phyloP scores from a whole-genome alignment of 192 early-diverging fungal species.

The Allomyces javanicus region DNA sequence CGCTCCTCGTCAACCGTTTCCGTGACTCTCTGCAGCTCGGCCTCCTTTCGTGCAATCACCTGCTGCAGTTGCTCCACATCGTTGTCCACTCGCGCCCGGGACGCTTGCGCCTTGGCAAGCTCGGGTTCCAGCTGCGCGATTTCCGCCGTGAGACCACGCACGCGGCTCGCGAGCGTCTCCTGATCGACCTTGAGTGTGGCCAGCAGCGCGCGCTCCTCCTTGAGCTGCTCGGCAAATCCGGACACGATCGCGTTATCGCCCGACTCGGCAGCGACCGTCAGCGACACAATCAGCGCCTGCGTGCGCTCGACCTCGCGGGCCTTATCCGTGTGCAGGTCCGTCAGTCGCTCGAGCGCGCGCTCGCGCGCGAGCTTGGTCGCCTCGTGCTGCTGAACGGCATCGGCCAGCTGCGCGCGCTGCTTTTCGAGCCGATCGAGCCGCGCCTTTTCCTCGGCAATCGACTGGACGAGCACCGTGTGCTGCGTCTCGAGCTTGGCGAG shows the following conservation, averaged over 20 bases:
- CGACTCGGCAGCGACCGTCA: neutral
- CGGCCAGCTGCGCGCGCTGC: slow-evolving; percentile 7
- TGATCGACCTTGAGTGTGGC: neutral
- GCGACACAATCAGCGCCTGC: neutral
- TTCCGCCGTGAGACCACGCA: slow-evolving; percentile 3
- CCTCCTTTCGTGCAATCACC: no score
- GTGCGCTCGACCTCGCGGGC: neutral
- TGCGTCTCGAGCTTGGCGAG: slow-evolving; percentile 70
- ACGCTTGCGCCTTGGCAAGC: neutral
- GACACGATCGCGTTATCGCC: neutral
- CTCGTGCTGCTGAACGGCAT: slow-evolving; percentile 13
- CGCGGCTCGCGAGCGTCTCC: neutral
- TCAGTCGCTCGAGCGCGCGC: slow-evolving; percentile 15
- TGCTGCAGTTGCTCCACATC: no score
- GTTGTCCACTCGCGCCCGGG: no score
- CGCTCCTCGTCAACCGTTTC: no score
- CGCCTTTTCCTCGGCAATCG: slow-evolving; percentile 53
- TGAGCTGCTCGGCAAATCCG: slow-evolving; percentile 16
- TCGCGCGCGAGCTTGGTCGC: slow-evolving; percentile 20
- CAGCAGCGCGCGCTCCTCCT: slow-evolving; percentile 7
- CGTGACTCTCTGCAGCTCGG: no score
- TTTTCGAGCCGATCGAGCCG: slow-evolving; percentile 11
- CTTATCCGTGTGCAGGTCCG: slow-evolving; percentile 21
- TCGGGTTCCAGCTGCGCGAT: slow-evolving; percentile 9
- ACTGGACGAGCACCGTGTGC: slow-evolving; percentile 52